Base-by-base conservation (phyloP, 75 land plant species). In the Isoetes taiwanensis region DNA sequence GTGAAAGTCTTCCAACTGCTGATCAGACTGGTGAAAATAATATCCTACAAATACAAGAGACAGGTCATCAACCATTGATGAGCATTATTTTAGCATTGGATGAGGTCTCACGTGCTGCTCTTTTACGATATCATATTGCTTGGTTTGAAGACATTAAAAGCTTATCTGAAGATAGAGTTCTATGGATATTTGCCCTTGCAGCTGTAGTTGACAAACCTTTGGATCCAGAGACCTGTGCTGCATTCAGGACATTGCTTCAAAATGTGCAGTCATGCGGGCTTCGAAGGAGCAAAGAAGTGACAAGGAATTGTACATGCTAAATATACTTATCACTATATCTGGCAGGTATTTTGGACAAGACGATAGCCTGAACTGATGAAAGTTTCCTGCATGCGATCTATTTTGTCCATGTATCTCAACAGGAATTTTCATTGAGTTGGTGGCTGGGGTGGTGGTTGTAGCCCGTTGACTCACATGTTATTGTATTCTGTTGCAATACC, bases 121-220 rank as follows among this genome's bases (percentile, higher is more conserved):
- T 69, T 54, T 75, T 93, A 46, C 58, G 64, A 39, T 77, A 68
- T 46, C 72, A 67, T 61, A 75, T 87, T 59, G 21, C 27, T n/a
- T 74, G 71, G 40, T 10, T 87, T 0, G 80, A 84, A 54, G 57
- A 59, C 16, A 25, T 54, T 57, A 70, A 32, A 16, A 41, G 56
- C 0, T 34, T 87, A 33, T 58, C 81, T 17, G 48, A 73, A 30
- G 67, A 66, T 8, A 67, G 79, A 34, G 78, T 78, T 33, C 16
- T 77, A 32, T 93, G 98, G 98, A 28, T 87, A n/a, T 87, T 78
- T 70, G 81, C 89, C 27, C 74, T 93, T 0, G 72, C 81, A 60
- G 88, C 69, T 19, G 74, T 74, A 29, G 71, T 93, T 38, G 98
- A 86, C 54, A 63, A 54, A 26, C 95, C 98, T 19, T 46, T 86